phyloP scores from a whole-genome alignment of 148 eudicot genomes.

The Hydrangea macrophylla region DNA sequence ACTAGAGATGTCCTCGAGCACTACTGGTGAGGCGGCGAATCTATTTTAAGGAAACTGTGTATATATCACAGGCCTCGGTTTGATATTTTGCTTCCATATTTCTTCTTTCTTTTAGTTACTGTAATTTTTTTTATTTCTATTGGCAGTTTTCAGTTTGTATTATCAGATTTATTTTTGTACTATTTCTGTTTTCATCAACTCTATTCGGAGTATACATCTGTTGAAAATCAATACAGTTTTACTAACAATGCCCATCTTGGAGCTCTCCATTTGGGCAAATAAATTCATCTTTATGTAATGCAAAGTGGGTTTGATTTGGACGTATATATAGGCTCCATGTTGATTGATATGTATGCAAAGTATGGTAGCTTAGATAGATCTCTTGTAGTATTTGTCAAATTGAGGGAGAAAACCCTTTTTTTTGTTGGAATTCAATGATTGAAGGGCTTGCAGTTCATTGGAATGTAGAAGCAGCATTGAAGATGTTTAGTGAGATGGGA shows the following conservation, averaged over 20 bases:
- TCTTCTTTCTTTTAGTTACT: too few species aligned
- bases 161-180: too few species aligned
- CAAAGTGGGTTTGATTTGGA: constrained; percentile 20
- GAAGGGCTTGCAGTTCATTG: constrained; percentile 25
- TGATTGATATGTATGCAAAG: constrained; percentile 32
- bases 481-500: constrained; percentile 22
- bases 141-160: too few species aligned
- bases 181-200: too few species aligned
- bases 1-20: too few species aligned
- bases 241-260: constrained; percentile 31
- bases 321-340: constrained; percentile 23
- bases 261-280: constrained; percentile 24
- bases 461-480: constrained; percentile 16
- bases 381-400: constrained; percentile 18
- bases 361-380: constrained; percentile 28
- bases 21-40: too few species aligned
- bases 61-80: too few species aligned
- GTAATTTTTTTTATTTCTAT: too few species aligned
- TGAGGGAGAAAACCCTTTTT: constrained; percentile 19
- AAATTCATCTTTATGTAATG: constrained; percentile 21
- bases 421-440: constrained; percentile 21
- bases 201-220: too few species aligned
- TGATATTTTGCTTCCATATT: too few species aligned
- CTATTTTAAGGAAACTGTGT: too few species aligned
- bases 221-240: too few species aligned